A percentile compares a stretch with the other conserved stretches of the same genome.
Conservation (phyloP, 176 grass and related monocot genomes). For the Cocos nucifera region DNA sequence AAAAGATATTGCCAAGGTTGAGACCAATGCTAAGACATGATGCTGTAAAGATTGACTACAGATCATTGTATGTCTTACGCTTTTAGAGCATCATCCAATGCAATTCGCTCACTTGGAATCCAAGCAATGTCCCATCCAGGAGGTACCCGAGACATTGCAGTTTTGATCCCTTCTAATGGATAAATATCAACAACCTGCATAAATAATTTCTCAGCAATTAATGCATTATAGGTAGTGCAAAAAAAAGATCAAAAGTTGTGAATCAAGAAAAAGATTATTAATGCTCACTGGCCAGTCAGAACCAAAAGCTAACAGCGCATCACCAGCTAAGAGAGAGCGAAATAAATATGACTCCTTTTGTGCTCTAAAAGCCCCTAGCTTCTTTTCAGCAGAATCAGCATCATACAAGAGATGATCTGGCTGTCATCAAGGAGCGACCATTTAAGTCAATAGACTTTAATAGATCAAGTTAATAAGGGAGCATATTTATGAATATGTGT, state of each 20-base stretch:
- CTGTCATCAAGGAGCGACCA: conserved; percentile 26
- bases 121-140: conserved; percentile 59
- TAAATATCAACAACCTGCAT: conserved; percentile 76
- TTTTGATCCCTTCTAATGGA: conserved; percentile 56
- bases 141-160: conserved; percentile 43
- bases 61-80: conserved; percentile 29
- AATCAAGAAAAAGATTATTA: background rate
- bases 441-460: background rate
- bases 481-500: too few species aligned
- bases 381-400: conserved; percentile 42
- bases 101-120: conserved; percentile 49
- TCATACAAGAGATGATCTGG: conserved; percentile 81
- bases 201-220: background rate
- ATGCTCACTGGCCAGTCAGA: conserved; percentile 82
- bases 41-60: background rate
- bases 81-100: conserved; percentile 65
- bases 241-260: conserved; percentile 4
- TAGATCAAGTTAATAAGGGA: too few species aligned
- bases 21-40: background rate
- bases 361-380: conserved; percentile 47
- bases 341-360: conserved; percentile 62
- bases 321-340: conserved; percentile 34
- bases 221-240: background rate
- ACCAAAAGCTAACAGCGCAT: conserved; percentile 67
- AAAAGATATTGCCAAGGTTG: too few species aligned